A percentile compares a stretch with the other conserved stretches of the same genome.
Evolutionary conservation across 441 rosid species (phyloP).

Genomic region (Sinapis alba): DNA sequence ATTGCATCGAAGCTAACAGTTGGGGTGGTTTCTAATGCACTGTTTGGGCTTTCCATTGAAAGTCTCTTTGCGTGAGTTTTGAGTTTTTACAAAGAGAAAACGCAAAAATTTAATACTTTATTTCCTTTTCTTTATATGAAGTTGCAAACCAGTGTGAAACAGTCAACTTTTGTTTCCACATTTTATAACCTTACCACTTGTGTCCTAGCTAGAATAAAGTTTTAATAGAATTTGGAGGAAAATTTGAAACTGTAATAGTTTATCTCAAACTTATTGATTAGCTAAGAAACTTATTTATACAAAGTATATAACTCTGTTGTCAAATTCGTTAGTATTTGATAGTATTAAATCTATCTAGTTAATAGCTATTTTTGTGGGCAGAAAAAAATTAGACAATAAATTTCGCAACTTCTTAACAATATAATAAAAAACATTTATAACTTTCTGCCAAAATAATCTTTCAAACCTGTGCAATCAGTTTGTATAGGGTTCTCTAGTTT

Average conservation of each 20-base stretch:
- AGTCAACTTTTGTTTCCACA: background rate
- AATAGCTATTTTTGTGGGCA: background rate
- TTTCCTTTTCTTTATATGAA: background rate
- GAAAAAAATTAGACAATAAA: background rate
- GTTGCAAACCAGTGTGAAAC: too few species aligned
- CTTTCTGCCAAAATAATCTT: background rate
- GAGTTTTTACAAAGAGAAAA: background rate
- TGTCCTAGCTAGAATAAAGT: background rate
- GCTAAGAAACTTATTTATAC: too few species aligned
- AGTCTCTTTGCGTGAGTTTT: conserved; percentile 11
- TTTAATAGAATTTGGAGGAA: background rate
- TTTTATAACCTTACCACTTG: background rate
- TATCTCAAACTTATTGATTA: too few species aligned
- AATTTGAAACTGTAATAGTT: too few species aligned
- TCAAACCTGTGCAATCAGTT: background rate
- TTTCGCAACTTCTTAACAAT: background rate
- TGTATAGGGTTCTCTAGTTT: background rate
- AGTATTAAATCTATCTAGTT: too few species aligned
- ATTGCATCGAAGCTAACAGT: conserved; percentile 22
- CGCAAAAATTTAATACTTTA: background rate
- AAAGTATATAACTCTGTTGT: too few species aligned
- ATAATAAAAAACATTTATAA: background rate
- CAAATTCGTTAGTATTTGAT: too few species aligned
- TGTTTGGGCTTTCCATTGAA: conserved; percentile 27
- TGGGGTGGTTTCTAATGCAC: conserved; percentile 26